Evolutionary conservation across 306 rosid genomes (phyloP).

Genomic region (Nissolia schottii): DNA sequence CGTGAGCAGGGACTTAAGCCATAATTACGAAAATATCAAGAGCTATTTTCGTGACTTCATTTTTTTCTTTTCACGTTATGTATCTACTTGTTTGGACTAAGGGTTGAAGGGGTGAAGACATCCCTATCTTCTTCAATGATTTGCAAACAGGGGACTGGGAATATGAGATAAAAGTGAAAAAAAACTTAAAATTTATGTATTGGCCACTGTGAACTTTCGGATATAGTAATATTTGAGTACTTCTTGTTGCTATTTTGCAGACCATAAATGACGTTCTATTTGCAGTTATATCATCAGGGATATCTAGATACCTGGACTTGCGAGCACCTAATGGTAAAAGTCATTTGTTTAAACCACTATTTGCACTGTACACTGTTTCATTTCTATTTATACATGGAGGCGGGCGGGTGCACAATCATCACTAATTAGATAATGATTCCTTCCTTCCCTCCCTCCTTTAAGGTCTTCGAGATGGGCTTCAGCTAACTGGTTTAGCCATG

Average conservation of each 20-base stretch:
- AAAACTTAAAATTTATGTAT: background rate
- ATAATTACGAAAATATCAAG: background rate
- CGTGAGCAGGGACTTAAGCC: background rate
- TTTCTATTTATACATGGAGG: background rate
- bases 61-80: background rate
- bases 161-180: background rate
- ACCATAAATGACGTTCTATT: constrained; percentile 85
- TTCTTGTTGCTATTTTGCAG: constrained; percentile 43
- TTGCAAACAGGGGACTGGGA: background rate
- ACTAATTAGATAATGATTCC: background rate
- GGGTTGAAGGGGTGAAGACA: background rate
- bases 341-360: background rate
- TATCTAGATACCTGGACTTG: constrained; percentile 67
- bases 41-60: background rate
- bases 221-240: background rate
- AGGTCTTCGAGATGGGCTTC: constrained; percentile 72
- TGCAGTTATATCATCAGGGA: constrained; percentile 70
- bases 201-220: background rate
- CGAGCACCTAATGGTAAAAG: constrained; percentile 62
- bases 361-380: background rate
- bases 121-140: background rate
- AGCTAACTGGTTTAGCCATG: constrained; percentile 81
- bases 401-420: background rate
- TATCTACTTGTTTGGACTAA: background rate
- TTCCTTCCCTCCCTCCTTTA: background rate